These are phyloP conservation scores for Prototheca cutis DNA, from an alignment of 163 green algal species.

Conservation along the genomic window DNA sequence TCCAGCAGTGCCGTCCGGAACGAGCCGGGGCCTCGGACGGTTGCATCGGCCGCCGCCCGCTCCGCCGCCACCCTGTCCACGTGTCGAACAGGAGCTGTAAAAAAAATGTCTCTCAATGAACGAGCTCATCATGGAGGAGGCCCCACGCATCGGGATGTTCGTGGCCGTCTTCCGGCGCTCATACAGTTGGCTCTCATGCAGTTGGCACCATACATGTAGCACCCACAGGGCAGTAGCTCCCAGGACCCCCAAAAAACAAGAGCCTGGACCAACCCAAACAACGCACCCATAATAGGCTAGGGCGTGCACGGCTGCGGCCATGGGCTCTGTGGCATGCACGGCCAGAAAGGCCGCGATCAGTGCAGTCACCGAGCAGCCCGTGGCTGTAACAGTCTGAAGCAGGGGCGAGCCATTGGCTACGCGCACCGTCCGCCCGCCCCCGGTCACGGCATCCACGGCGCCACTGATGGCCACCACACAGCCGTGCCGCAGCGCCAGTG, in stretches of 20 bases:
- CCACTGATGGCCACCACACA: conserved; percentile 72
- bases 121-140: no score
- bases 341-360: conserved; percentile 63
- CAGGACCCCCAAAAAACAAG: no score
- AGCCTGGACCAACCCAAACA: no score
- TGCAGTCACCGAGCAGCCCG: conserved; percentile 69
- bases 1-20: neutral
- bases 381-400: conserved; percentile 68
- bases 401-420: conserved; percentile 56
- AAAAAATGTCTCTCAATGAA: no score
- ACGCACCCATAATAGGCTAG: conserved; percentile 69
- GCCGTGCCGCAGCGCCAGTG: conserved; percentile 35
- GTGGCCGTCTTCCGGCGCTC: no score
- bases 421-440: conserved; percentile 42
- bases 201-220: no score
- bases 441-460: conserved; percentile 51
- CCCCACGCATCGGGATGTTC: no score
- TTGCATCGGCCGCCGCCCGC: neutral
- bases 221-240: no score
- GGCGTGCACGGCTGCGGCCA: conserved; percentile 53
- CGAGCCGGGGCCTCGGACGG: neutral
- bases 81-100: neutral
- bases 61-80: neutral
- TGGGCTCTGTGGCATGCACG: neutral
- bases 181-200: no score